phyloP scores from a whole-genome alignment of 495 filamentous ascomycete species.

The Podospora pseudopauciseta region DNA sequence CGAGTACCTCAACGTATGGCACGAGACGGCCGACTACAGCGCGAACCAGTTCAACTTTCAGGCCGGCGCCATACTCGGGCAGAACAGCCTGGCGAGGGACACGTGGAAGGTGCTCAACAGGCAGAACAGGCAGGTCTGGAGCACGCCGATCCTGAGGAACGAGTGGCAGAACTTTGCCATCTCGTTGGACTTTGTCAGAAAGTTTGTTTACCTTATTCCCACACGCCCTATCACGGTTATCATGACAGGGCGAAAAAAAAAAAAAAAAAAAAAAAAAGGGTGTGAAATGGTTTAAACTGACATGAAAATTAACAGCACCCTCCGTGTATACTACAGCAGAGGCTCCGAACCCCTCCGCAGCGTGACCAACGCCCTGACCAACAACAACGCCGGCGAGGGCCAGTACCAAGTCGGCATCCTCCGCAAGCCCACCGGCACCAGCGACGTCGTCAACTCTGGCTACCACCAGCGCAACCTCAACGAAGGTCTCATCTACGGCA shows the following conservation, averaged over 20 bases:
- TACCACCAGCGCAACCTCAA: slow-evolving; percentile 49
- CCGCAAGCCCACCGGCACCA: slow-evolving; percentile 55
- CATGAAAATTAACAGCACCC: slow-evolving; percentile 37
- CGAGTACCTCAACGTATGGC: slow-evolving; percentile 56
- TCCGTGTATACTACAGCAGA: slow-evolving; percentile 53
- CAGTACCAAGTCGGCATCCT: slow-evolving; percentile 57
- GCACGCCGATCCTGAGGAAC: slow-evolving; percentile 37
- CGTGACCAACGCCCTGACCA: slow-evolving; percentile 44
- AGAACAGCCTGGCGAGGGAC: slow-evolving; percentile 77
- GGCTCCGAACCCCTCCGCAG: slow-evolving; percentile 44
- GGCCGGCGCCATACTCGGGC: slow-evolving; percentile 49
- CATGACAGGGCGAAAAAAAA: too few species aligned
- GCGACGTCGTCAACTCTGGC: slow-evolving; percentile 50
- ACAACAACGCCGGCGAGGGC: slow-evolving; percentile 52
- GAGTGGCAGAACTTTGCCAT: slow-evolving; percentile 60
- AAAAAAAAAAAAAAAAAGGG: too few species aligned
- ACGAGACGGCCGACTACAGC: slow-evolving; percentile 53
- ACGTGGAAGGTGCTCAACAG: slow-evolving; percentile 60
- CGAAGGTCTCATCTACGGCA: slow-evolving; percentile 55
- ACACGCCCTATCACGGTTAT: not conserved
- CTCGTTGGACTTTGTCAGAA: slow-evolving; percentile 48
- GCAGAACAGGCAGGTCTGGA: slow-evolving; percentile 47
- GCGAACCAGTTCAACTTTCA: slow-evolving; percentile 56
- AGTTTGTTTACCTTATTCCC: slow-evolving; percentile 35
- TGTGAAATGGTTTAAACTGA: slow-evolving; percentile 4